Percentiles rank a stretch among this genome's conserved stretches.
Evolutionary conservation across 2,329 filamentous ascomycete genomes (phyloP).

Genomic region (Phyllachora maydis): DNA sequence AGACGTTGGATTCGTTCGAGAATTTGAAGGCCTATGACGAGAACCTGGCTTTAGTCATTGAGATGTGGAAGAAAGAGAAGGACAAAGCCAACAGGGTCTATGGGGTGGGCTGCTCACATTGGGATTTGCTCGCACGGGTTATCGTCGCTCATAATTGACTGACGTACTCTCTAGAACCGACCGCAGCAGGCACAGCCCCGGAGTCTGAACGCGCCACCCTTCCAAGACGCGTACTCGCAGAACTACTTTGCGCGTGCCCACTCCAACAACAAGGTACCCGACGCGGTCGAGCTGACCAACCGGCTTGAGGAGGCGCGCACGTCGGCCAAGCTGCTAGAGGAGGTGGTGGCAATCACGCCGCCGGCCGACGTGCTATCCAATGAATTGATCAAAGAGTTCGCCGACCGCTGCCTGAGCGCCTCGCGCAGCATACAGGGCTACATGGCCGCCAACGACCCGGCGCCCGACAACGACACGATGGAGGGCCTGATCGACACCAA

Average conservation of each 20-base stretch:
- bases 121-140: too few species aligned
- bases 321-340: slow-evolving; percentile 77
- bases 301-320: slow-evolving; percentile 80
- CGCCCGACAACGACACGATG: slow-evolving; percentile 85
- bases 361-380: slow-evolving; percentile 55
- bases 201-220: slow-evolving; percentile 20
- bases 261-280: slow-evolving; percentile 31
- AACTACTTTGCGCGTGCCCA: slow-evolving; percentile 37
- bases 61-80: slow-evolving; percentile 87
- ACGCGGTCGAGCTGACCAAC: slow-evolving; percentile 56
- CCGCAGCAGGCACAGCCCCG: slow-evolving; percentile 8
- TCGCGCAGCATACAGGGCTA: slow-evolving; percentile 68
- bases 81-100: slow-evolving; percentile 33
- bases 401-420: slow-evolving; percentile 64
- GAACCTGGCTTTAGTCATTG: slow-evolving; percentile 45
- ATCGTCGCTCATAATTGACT: slow-evolving; percentile 2
- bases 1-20: slow-evolving; percentile 67
- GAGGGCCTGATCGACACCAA: slow-evolving; percentile 86
- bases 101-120: slow-evolving; percentile 29
- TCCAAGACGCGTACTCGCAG: slow-evolving; percentile 21
- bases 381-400: slow-evolving; percentile 86
- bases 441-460: slow-evolving; percentile 58
- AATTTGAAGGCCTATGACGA: slow-evolving; percentile 52
- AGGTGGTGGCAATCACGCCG: slow-evolving; percentile 75
- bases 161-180: slow-evolving; percentile 5